Evolutionary conservation across 2,329 filamentous ascomycete species (phyloP), one percentile per base, ranked within the genome.

Genomic region (Penicillium vulpinum): DNA sequence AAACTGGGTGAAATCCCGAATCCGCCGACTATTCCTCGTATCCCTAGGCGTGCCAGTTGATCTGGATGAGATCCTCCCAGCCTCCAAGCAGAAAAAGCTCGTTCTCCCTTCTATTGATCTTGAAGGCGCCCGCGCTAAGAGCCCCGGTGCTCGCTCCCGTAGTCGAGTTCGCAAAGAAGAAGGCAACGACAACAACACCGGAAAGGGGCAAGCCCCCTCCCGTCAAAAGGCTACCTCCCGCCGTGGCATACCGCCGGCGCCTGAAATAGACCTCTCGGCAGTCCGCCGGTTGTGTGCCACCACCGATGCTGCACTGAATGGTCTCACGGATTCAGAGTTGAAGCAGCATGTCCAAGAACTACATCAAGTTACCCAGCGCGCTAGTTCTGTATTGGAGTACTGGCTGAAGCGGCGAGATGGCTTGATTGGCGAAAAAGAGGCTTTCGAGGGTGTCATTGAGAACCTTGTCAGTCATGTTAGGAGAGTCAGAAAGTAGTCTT

Each of bases 81-180:
- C 93, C 0, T 96, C 91, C 13, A 97, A 97, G 75, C 94, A 99
- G 74, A 97, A 97, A 83, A 97, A 97, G 73, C 87, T 99, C 18
- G 84, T 99, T 5, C 83, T 99, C 1, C 94, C 94, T 0, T 96
- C 92, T 6, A 87, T 94, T 63, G 71, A 82, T 77, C 48, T 82
- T 75, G 59, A 81, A 73, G 51, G 77, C 71, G 61, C 88, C 79
- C 26, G 81, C 79, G 33, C 78, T 15, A 86, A 83, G 3, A 82
- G 81, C 10, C 82, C 84, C 8, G 85, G 84, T 8, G 74, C 88
- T 16, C 85, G 66, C 49, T 68, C 73, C 7, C 66, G 68, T 36
- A 72, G 68, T 44, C 70, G 70, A 51, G 62, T 64, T 38, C 68
- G 67, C 29, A 54, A 55, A 24, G 73, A 73, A 56, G 71, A 72